Evolutionary conservation across 306 rosid species (phyloP), one percentile per base, ranked within the genome.

Genomic region (Begonia masoniana): DNA sequence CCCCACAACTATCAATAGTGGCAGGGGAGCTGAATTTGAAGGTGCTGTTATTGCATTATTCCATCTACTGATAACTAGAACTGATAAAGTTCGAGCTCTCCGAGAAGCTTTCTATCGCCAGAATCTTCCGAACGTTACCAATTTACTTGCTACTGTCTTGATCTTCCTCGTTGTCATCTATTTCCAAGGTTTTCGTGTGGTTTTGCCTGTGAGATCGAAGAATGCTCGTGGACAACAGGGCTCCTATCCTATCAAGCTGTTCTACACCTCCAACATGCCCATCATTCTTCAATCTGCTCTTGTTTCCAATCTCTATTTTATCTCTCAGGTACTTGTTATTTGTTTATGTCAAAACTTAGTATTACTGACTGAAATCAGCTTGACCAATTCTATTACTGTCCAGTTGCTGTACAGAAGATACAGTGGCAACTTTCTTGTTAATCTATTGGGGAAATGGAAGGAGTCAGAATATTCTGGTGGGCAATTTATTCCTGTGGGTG

Each of bases 241-340:
- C 51, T 74, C 84, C 21, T 74, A 71, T 50, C 84, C 84, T 35
- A 78, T 78, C 50, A 78, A 78, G 54, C 61, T 78, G 41, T 78
- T 78, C 54, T 78, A 78, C 62, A 78, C 85, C 52, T 75, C 85
- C 66, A 71, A 75, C 62, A 78, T 78, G 85, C 85, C 81, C 31
- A 75, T 78, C 9, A 78, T 78, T 56, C 84, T 78, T n/a, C 78
- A 71, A 47, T 74, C 84, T 43, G 76, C 85, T 36, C 81, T 74
- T 35, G 81, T 78, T 41, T 65, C 76, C 47, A 78, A 74, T 54
- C 73, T 71, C 36, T 74, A 68, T 54, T 71, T 78, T 53, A 74
- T 74, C 71, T 78, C 80, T 42, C 71, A 74, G 78, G 78, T 73
- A 57, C 7, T 15, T 46, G 55, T 46, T 31, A 15, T 41, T 15